Conservation (phyloP, 129 eudicot genomes). For the Flaveria robusta region DNA sequence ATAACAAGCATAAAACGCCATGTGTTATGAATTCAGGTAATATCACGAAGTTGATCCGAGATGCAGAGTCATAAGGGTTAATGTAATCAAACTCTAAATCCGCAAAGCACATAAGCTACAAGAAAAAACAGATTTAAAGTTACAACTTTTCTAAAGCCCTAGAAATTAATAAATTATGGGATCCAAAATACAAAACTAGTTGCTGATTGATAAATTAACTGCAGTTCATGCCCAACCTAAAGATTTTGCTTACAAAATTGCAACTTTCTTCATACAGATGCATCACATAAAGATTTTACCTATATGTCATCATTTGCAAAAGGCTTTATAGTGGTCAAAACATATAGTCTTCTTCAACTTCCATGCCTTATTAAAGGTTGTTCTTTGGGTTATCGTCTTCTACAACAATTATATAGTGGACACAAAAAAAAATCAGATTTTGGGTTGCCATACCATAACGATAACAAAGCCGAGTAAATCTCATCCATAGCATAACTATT, state of each 20-base stretch:
- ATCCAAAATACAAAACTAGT: not conserved
- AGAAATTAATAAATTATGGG: slow-evolving; percentile 14
- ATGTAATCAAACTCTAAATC: slow-evolving; percentile 98
- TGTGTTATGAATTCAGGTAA: slow-evolving; percentile 83
- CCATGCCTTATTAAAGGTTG: not conserved
- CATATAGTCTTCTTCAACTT: not conserved
- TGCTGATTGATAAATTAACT: not conserved
- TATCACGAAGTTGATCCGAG: slow-evolving; percentile 77
- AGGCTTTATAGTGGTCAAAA: not conserved
- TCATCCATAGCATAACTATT: no score
- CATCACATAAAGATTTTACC: not conserved
- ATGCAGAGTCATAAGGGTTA: slow-evolving; percentile 93
- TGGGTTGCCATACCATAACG: not conserved
- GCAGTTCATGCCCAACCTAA: slow-evolving; percentile 8
- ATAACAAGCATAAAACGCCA: slow-evolving; percentile 70
- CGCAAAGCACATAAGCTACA: slow-evolving; percentile 99
- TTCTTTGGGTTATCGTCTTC: not conserved
- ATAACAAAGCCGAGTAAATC: no score
- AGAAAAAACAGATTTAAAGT: not conserved
- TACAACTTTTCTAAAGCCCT: not conserved
- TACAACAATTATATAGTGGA: not conserved
- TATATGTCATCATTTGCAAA: not conserved
- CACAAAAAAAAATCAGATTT: no score
- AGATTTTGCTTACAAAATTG: not conserved
- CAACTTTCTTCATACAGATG: not conserved